Conservation (phyloP, 202 grass and related monocot species). For the Saccharum hybrid region DNA sequence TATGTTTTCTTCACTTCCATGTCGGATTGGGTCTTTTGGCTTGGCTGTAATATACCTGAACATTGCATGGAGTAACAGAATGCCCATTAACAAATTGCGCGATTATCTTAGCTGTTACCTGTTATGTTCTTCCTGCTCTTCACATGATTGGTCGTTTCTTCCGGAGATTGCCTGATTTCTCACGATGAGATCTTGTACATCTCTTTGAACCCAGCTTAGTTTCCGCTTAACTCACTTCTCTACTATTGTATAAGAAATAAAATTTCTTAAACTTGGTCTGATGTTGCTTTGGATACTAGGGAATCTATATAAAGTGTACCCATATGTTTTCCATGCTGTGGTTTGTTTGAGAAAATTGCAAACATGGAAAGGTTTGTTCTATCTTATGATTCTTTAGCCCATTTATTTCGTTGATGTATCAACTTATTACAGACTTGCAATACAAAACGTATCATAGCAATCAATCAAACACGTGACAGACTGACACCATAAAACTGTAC, state of each 20-base stretch:
- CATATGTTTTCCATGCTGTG: neutral
- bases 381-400: neutral
- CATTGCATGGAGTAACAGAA: neutral
- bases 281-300: neutral
- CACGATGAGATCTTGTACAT: neutral
- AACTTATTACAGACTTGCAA: neutral
- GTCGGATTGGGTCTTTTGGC: neutral
- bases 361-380: neutral
- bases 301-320: neutral
- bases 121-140: neutral
- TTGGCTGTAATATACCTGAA: neutral
- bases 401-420: neutral
- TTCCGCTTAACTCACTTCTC: neutral
- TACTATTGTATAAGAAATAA: neutral
- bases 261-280: too few species aligned
- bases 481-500: neutral
- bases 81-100: neutral
- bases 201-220: neutral
- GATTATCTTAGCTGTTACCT: neutral
- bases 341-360: neutral
- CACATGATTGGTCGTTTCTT: neutral
- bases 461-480: neutral
- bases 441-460: neutral
- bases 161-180: neutral
- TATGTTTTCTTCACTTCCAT: neutral